Conservation (phyloP, 345 rosid species). For the Lumnitzera littorea region DNA sequence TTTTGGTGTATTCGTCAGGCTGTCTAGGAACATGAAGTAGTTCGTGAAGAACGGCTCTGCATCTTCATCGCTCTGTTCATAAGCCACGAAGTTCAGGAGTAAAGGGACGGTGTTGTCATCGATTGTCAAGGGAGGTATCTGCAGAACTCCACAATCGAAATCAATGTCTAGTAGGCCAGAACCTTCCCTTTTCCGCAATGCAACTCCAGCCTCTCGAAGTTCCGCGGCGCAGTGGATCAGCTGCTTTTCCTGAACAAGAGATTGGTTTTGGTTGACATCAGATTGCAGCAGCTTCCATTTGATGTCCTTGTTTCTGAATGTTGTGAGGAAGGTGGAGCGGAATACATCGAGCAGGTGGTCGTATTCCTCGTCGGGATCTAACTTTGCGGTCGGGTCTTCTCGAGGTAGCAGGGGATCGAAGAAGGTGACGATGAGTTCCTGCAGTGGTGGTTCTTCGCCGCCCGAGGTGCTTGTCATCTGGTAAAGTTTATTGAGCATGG, state of each 20-base stretch:
- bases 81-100: slow-evolving; percentile 12
- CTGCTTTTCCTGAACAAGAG: slow-evolving; percentile 4
- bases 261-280: neutral
- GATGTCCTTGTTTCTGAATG: neutral
- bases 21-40: slow-evolving; percentile 14
- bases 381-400: neutral
- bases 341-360: slow-evolving; percentile 12
- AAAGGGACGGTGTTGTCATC: slow-evolving; percentile 9
- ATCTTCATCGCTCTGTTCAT: slow-evolving; percentile 11
- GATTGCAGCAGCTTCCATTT: neutral
- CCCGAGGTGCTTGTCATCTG: neutral
- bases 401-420: slow-evolving; percentile 12
- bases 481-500: slow-evolving; percentile 5
- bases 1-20: slow-evolving; percentile 1
- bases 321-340: slow-evolving; percentile 11
- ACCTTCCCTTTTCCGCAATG: neutral
- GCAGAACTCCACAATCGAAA: neutral
- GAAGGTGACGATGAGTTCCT: slow-evolving; percentile 6
- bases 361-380: neutral
- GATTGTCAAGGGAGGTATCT: slow-evolving; percentile 10
- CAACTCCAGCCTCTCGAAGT: slow-evolving; percentile 7
- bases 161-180: slow-evolving; percentile 8
- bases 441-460: neutral
- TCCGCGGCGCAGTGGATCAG: slow-evolving; percentile 7
- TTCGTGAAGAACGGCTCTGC: slow-evolving; percentile 11